These are phyloP conservation scores for Hansenula lynferdii DNA, from an alignment of 1,139 yeast species.

Conservation along the genomic window DNA sequence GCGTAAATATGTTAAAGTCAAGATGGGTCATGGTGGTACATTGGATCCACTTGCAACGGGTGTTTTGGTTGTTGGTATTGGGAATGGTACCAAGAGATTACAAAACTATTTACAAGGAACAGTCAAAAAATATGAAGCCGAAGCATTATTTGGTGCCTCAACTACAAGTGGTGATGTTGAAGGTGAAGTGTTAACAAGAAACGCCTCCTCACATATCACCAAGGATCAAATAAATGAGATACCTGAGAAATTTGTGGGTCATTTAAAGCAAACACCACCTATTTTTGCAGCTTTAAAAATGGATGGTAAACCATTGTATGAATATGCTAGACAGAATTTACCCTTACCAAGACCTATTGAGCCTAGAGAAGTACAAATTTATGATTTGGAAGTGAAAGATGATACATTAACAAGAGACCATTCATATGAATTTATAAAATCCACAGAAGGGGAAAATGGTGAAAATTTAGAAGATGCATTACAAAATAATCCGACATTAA, in stretches of 20 bases:
- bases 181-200: constrained; percentile 68
- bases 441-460: constrained; percentile 37
- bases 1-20: constrained; percentile 52
- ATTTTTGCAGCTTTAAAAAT: constrained; percentile 90
- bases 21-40: constrained; percentile 98
- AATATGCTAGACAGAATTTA: constrained; percentile 85
- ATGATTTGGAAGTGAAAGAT: constrained; percentile 46
- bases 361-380: constrained; percentile 64
- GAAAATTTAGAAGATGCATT: constrained; percentile 32
- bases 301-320: constrained; percentile 92
- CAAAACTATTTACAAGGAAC: constrained; percentile 69
- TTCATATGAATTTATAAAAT: constrained; percentile 44
- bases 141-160: constrained; percentile 81
- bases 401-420: constrained; percentile 56
- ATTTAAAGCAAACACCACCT: constrained; percentile 88
- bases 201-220: constrained; percentile 54
- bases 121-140: constrained; percentile 73
- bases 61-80: constrained; percentile 85
- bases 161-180: constrained; percentile 95
- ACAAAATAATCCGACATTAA: constrained; percentile 53
- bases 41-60: constrained; percentile 95
- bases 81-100: constrained; percentile 80
- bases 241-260: constrained; percentile 66
- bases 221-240: constrained; percentile 45
- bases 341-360: constrained; percentile 82